phyloP scores from a whole-genome alignment of 495 filamentous ascomycete genomes.

The Aspergillus cristatus region DNA sequence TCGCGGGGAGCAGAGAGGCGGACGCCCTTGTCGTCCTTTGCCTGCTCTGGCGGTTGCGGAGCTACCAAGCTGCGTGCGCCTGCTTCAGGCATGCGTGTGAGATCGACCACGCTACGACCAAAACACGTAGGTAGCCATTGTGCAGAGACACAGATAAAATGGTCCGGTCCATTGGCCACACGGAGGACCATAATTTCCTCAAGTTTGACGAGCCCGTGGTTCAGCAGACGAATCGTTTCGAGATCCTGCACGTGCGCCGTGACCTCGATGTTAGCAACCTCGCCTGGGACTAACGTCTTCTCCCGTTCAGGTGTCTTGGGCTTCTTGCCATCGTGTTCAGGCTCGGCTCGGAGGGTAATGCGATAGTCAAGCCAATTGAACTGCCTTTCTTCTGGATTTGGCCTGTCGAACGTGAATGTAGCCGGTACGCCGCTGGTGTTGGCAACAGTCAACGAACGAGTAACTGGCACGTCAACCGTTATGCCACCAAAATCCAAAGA shows the following conservation, averaged over 20 bases:
- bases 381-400: conserved; percentile 37
- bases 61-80: conserved; percentile 47
- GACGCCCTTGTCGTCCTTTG: conserved; percentile 38
- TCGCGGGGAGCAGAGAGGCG: conserved; percentile 70
- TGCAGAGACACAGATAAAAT: conserved; percentile 77
- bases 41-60: conserved; percentile 12
- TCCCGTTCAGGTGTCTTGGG: conserved; percentile 24
- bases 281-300: conserved; percentile 69
- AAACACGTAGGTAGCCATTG: conserved; percentile 77
- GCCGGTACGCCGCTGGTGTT: conserved; percentile 81
- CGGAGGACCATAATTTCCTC: conserved; percentile 89
- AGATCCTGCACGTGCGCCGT: conserved; percentile 54
- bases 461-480: conserved; percentile 53
- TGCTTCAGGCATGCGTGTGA: conserved; percentile 75
- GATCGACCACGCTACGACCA: conserved; percentile 70
- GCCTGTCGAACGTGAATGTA: conserved; percentile 63
- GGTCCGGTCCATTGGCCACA: conserved; percentile 73
- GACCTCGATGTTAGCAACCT: conserved; percentile 61
- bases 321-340: conserved; percentile 22
- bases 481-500: conserved; percentile 71
- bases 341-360: conserved; percentile 43
- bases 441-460: conserved; percentile 66
- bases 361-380: conserved; percentile 57
- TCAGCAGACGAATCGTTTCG: conserved; percentile 58
- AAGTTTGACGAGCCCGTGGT: conserved; percentile 51